Evolutionary conservation across 257 asterid genomes (phyloP).

Genomic region (Oldenlandia corymbosa): DNA sequence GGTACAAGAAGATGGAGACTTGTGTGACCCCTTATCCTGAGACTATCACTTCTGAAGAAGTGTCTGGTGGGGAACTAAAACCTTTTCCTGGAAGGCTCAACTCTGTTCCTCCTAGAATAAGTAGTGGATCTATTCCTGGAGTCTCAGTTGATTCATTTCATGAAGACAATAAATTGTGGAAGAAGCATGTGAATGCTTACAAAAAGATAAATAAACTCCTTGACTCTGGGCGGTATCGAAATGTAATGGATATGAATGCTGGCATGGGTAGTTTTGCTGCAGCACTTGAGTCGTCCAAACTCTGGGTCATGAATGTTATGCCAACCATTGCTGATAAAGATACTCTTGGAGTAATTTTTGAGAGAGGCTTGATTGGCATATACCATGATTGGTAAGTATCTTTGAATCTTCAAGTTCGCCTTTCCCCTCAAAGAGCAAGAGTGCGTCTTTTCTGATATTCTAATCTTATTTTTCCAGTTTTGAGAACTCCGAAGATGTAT

Average conservation of each 20-base stretch:
- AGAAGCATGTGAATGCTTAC: conserved; percentile 31
- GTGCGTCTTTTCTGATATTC: too few relatives aligned
- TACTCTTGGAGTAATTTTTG: conserved; percentile 39
- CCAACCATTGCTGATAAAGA: conserved; percentile 35
- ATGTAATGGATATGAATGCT: conserved; percentile 51
- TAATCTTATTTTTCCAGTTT: neutral
- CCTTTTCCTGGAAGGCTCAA: conserved; percentile 37
- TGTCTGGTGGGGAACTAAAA: conserved; percentile 36
- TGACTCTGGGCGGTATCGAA: conserved; percentile 31
- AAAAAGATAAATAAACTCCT: conserved; percentile 30
- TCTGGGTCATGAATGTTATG: conserved; percentile 51
- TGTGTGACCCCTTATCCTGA: conserved; percentile 32
- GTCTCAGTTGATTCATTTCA: conserved; percentile 26
- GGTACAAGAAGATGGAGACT: conserved; percentile 41
- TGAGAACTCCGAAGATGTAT: neutral
- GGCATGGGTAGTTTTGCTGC: conserved; percentile 50
- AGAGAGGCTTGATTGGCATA: conserved; percentile 41
- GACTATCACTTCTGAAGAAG: conserved; percentile 28
- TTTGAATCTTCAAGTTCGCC: neutral
- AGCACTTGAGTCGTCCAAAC: conserved; percentile 29
- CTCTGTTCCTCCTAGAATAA: conserved; percentile 37
- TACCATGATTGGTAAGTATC: conserved; percentile 40
- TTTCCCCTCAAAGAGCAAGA: too few relatives aligned
- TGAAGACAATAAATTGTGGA: conserved; percentile 35
- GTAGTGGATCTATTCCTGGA: conserved; percentile 25